Evolutionary conservation across 352 stramenopile species (phyloP).

Genomic region (Phytophthora multivora): DNA sequence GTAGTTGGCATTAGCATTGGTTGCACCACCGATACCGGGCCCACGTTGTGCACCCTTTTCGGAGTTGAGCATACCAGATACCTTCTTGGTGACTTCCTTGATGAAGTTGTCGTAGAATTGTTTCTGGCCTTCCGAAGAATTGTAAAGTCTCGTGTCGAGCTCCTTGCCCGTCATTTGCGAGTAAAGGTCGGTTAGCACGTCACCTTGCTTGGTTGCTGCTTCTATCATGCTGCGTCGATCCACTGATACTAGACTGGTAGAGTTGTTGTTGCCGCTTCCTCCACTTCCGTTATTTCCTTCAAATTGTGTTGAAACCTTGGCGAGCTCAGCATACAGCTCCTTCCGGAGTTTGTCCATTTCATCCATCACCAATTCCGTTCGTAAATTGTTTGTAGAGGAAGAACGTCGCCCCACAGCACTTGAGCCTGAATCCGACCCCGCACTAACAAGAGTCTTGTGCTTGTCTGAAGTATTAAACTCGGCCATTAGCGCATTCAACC

Average conservation of each 20-base stretch:
- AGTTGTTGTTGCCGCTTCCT: conserved; percentile 12
- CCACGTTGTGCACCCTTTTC: conserved; percentile 41
- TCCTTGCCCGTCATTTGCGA: conserved; percentile 62
- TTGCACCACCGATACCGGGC: conserved; percentile 34
- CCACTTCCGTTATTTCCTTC: conserved; percentile 16
- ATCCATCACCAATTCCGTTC: conserved; percentile 38
- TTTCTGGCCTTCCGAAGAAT: conserved; percentile 47
- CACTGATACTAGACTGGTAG: conserved; percentile 24
- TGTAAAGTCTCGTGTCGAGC: conserved; percentile 52
- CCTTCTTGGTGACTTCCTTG: conserved; percentile 82
- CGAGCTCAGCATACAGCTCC: conserved; percentile 59
- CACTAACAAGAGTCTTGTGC: background rate
- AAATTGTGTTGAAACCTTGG: conserved; percentile 41
- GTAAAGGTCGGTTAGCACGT: conserved; percentile 61
- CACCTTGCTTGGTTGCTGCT: conserved; percentile 36
- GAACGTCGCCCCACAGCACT: conserved; percentile 3
- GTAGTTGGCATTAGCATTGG: conserved; percentile 67
- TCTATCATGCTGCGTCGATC: conserved; percentile 24
- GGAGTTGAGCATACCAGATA: conserved; percentile 55
- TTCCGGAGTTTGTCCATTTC: conserved; percentile 56
- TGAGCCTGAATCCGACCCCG: background rate
- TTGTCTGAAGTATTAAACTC: conserved; percentile 31
- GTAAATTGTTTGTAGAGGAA: conserved; percentile 29
- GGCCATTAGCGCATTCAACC: conserved; percentile 39
- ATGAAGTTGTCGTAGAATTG: conserved; percentile 78